Base-by-base conservation (phyloP, 352 stramenopile genomes). In the Pseudoperonospora humuli region DNA sequence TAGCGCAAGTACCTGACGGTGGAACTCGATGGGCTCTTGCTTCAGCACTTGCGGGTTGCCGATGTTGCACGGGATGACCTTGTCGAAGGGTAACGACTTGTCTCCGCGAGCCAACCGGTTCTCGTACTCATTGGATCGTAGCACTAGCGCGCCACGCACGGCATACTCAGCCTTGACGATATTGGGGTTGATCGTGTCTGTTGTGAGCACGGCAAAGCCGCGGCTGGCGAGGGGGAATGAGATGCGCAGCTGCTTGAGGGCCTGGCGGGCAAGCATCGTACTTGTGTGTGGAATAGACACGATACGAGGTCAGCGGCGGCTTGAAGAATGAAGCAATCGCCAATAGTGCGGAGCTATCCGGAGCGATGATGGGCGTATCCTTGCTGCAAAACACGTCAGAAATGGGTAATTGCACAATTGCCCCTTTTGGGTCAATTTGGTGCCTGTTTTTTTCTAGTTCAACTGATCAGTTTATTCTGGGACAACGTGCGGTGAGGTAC, bases 21-120 rank as follows among this genome's bases (percentile, higher is more conserved):
- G 72, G 65, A 97, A 97, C 40, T 93, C 95, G 39, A 98, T 87
- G 5, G 93, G 88, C 70, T 91, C 60, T 67, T 99, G 95, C 47
- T 95, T 85, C 21, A 98, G 83, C 20, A 95, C 88, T 39, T 97
- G 94, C 29, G 95, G 95, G 74, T 98, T 98, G 44, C 95, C 95
- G 57, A 98, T 97, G 73, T 98, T 98, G 70, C 91, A 98, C 57
- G 93, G 95, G 50, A 98, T 93, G 58, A 98, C 93, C 50, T 95
- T 81, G 49, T 97, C 86, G 59, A 93, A 93, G 10, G 82, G 77
- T 23, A 90, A 76, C 15, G 58, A 67, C 43, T 53, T 75, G 53
- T 89, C 65, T 14, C 73, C 77, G 3, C 57, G 50, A 9, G 60
- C 64, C 20, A 96, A 61, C 4, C 75, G 78, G 39, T 81, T 64